Base-by-base conservation (phyloP, 371 early-diverging fungal species). In the Paramicrosporidium saccamoebae region DNA sequence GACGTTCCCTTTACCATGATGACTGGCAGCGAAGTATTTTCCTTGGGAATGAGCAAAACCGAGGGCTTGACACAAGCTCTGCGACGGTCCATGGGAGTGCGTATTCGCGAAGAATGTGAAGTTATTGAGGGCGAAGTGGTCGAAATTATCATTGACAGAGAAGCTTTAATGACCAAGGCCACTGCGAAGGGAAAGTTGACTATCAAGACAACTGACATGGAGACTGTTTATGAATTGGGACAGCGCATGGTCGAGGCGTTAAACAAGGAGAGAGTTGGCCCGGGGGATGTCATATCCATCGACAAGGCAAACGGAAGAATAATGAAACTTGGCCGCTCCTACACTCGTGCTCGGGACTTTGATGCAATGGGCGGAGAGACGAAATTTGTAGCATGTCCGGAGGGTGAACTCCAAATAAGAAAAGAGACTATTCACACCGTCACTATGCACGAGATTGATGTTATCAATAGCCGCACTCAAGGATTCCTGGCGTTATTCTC, bases 151-250 rank as follows among this genome's bases (percentile, higher is more conserved):
- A 64, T 86, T 31, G 94, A 90, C 34, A 55, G 82, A 26, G 63
- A 69, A n/a, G n/a, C n/a, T n/a, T n/a, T n/a, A n/a, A 61, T 64
- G 20, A 74, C 77, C 3, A 77, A 77, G 4, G 54, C 50, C 10
- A 77, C 78, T 3, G 63, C 71, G 22, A 68, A 79, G 47, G 84
- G 86, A n/a, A 88, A 90, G 41, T 45, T 98, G 27, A 79, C 82
- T 20, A 41, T 97, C 16, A 97, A 96, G 48, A 98, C 99, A 10
- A 86, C 86, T 12, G 97, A 98, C 27, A 94, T 96, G 94, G 99
- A 98, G 47, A 92, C 97, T 10, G 65, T 86, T 22, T 97, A 92
- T 43, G 94, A 92, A 37, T 47, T 97, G 32, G 97, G 97, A 3
- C 65, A 69, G 28, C 94, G 90, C 50, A 94, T 98, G 88, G 75